Evolutionary conservation across 108 stramenopile genomes (phyloP).

Genomic region (Nitzschia sp.): DNA sequence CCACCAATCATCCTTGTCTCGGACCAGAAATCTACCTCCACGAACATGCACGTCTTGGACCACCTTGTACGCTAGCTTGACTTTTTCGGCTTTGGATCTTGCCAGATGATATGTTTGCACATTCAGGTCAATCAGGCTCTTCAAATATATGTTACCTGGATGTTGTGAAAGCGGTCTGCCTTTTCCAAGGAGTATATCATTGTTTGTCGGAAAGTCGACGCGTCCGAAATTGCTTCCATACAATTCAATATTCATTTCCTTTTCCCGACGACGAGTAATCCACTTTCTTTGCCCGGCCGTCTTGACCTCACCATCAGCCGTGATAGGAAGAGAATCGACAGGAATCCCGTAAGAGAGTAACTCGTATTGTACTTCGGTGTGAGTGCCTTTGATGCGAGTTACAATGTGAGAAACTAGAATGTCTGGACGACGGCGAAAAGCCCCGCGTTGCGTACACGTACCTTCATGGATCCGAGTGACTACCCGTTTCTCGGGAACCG

Average conservation of each 20-base stretch:
- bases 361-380: constrained; percentile 12
- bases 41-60: neutral
- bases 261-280: constrained; percentile 10
- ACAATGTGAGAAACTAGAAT: neutral
- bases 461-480: neutral
- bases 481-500: neutral
- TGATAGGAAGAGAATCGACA: constrained; percentile 1
- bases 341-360: constrained; percentile 21
- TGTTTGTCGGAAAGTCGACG: neutral
- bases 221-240: neutral
- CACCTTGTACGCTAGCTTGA: neutral
- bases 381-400: constrained; percentile 1
- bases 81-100: neutral
- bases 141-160: constrained; percentile 1
- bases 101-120: neutral
- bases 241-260: neutral
- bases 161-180: constrained; percentile 14
- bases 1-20: constrained; percentile 6
- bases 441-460: neutral
- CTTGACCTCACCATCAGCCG: constrained; percentile 6
- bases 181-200: constrained; percentile 14
- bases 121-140: neutral
- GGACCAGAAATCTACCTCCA: constrained; percentile 2
- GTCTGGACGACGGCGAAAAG: neutral
- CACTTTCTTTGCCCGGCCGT: constrained; percentile 3